phyloP scores from a whole-genome alignment of 1,139 yeast species.

The Saccharomycopsis hybrid region DNA sequence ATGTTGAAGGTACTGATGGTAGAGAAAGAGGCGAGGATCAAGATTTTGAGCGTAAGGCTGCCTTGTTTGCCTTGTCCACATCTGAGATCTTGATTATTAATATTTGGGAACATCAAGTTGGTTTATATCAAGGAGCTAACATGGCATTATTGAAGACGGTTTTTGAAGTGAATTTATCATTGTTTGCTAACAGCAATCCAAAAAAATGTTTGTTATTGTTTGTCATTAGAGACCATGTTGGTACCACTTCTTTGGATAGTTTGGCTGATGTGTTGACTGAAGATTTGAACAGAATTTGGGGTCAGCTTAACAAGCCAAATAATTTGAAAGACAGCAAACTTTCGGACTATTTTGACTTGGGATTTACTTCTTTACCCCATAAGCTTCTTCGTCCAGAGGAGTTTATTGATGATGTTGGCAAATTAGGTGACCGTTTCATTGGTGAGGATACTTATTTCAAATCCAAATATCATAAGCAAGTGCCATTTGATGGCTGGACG shows the following conservation, averaged over 20 bases:
- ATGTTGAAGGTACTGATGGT: conserved; percentile 98
- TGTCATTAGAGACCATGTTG: conserved; percentile 89
- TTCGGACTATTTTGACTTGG: conserved; percentile 76
- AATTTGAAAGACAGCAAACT: conserved; percentile 48
- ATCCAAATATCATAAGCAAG: conserved; percentile 69
- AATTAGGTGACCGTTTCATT: conserved; percentile 46
- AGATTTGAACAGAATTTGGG: conserved; percentile 79
- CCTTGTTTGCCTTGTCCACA: conserved; percentile 87
- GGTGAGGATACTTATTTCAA: conserved; percentile 47
- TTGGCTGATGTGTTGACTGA: conserved; percentile 59
- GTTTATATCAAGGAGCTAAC: conserved; percentile 94
- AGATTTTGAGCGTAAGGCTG: conserved; percentile 95
- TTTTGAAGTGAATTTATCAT: conserved; percentile 84
- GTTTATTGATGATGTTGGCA: conserved; percentile 57
- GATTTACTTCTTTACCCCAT: conserved; percentile 79
- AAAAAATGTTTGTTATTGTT: conserved; percentile 75
- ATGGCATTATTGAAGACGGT: conserved; percentile 94
- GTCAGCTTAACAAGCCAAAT: conserved; percentile 63
- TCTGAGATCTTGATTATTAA: conserved; percentile 86
- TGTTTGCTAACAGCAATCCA: conserved; percentile 45
- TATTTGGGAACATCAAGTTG: conserved; percentile 97
- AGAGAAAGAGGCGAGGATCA: conserved; percentile 97
- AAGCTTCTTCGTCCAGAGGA: conserved; percentile 73
- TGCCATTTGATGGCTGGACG: conserved; percentile 96
- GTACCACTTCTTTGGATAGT: conserved; percentile 75